Percentiles rank a stretch among this genome's conserved stretches.
Evolutionary conservation across 768 basidiomycete genomes (phyloP).

Genomic region (Tylopilus subfusipes): DNA sequence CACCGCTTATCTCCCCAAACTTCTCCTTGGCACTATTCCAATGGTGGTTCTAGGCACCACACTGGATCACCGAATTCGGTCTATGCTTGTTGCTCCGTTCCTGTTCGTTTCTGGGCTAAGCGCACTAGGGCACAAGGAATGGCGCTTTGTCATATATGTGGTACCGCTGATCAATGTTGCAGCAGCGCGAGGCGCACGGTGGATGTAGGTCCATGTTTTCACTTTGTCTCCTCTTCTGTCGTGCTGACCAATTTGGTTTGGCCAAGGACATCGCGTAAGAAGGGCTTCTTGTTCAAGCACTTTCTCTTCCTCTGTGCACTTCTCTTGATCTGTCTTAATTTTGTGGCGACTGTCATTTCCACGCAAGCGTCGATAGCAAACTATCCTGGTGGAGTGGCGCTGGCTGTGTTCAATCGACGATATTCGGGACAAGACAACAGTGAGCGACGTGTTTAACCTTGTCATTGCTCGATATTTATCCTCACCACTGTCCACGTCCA

Average conservation of each 20-base stretch:
- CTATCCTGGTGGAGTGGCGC: conserved; percentile 85
- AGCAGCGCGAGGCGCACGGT: conserved; percentile 61
- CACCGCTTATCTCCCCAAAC: conserved; percentile 65
- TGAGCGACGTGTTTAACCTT: conserved; percentile 9
- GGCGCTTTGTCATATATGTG: conserved; percentile 91
- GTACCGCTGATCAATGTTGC: conserved; percentile 79
- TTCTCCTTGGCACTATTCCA: conserved; percentile 63
- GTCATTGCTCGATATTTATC: neutral
- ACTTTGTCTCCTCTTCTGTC: neutral
- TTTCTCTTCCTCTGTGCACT: conserved; percentile 44
- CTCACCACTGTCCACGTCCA: conserved; percentile 57
- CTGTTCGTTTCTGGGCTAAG: conserved; percentile 65
- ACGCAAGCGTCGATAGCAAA: conserved; percentile 64
- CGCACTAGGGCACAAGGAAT: conserved; percentile 88
- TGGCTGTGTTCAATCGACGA: conserved; percentile 56
- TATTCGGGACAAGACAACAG: conserved; percentile 36
- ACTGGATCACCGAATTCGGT: conserved; percentile 46
- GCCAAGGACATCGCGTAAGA: conserved; percentile 47
- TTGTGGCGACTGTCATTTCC: conserved; percentile 48
- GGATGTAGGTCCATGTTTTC: conserved; percentile 50
- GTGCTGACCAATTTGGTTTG: neutral
- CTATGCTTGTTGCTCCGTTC: conserved; percentile 49
- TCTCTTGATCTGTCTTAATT: conserved; percentile 52
- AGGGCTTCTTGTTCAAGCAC: conserved; percentile 43
- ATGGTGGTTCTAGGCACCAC: conserved; percentile 53